Evolutionary conservation across 2,329 filamentous ascomycete species (phyloP).

Genomic region (Colletotrichum ledebouriae): DNA sequence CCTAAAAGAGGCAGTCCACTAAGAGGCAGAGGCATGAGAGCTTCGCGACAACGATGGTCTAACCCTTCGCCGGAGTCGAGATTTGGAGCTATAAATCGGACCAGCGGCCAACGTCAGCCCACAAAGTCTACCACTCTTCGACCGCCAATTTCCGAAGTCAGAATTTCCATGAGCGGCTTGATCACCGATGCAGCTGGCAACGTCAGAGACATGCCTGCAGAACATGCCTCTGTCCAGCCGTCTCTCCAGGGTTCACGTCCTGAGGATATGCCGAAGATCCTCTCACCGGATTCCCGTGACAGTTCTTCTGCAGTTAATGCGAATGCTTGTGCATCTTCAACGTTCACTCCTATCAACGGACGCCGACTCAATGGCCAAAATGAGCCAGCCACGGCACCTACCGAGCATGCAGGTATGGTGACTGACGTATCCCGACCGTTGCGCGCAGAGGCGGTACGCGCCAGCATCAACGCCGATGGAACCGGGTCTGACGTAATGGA

Average conservation of each 20-base stretch:
- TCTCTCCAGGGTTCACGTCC: slow-evolving; percentile 3
- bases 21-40: slow-evolving; percentile 9
- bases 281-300: neutral
- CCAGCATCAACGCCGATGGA: slow-evolving; percentile 10
- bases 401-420: neutral
- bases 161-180: slow-evolving; percentile 17
- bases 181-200: slow-evolving; percentile 25
- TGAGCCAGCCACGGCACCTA: neutral
- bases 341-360: neutral
- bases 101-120: neutral
- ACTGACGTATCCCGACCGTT: neutral
- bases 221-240: slow-evolving; percentile 26
- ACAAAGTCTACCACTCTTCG: slow-evolving; percentile 1
- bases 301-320: neutral
- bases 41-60: neutral
- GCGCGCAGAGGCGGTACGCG: slow-evolving; percentile 19
- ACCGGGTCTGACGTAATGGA: slow-evolving; percentile 22
- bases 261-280: slow-evolving; percentile 9
- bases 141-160: slow-evolving; percentile 5
- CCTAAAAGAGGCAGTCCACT: neutral
- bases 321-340: neutral
- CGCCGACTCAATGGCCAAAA: neutral
- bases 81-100: slow-evolving; percentile 9
- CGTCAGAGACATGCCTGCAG: slow-evolving; percentile 35
- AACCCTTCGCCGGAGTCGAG: slow-evolving; percentile 11